Percentiles rank a stretch among this genome's conserved stretches.
phyloP scores from a whole-genome alignment of 225 moss, liverwort and hornwort species.

The Pleurozium schreberi region DNA sequence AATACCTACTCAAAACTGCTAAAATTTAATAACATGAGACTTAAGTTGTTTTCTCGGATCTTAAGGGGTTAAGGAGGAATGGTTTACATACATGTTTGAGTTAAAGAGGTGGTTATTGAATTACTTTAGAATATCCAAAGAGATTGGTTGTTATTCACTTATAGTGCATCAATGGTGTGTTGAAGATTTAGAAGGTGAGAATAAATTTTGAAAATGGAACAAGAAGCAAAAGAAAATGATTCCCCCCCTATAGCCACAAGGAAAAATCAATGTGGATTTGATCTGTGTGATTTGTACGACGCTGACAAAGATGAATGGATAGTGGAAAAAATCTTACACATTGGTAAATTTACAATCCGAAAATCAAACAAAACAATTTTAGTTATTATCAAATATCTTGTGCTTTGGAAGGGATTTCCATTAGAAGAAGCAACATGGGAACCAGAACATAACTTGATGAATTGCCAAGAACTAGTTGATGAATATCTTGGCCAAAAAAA shows the following conservation, averaged over 20 bases:
- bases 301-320: neutral
- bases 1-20: neutral
- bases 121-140: neutral
- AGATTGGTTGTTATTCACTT: neutral
- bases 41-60: neutral
- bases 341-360: neutral
- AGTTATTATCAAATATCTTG: neutral
- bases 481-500: neutral
- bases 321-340: neutral
- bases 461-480: neutral
- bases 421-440: neutral
- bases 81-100: neutral
- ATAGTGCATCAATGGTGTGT: accelerated
- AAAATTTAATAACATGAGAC: neutral
- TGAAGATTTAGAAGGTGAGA: neutral
- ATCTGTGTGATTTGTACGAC: neutral
- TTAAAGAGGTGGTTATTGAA: neutral
- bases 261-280: neutral
- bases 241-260: accelerated
- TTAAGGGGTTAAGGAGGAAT: neutral
- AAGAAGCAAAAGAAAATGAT: neutral
- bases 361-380: accelerated
- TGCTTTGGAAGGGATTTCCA: neutral
- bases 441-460: neutral
- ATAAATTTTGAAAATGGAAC: neutral